Evolutionary conservation across 495 filamentous ascomycete genomes (phyloP).

Genomic region (Lasiosphaeriaceae sp.): DNA sequence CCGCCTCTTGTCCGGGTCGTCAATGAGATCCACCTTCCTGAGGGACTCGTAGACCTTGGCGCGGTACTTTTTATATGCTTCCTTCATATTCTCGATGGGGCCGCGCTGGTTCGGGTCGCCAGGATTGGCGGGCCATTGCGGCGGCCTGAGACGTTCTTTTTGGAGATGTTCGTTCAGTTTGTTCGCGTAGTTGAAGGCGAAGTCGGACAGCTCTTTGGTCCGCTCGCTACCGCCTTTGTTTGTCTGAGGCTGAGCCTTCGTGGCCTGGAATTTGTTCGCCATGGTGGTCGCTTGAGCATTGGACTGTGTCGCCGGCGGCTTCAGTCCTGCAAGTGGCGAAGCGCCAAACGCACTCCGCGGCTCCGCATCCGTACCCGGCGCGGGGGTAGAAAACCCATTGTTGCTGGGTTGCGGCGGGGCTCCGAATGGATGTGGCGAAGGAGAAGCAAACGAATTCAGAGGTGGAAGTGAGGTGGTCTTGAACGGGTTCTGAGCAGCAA

Average conservation of each 20-base stretch:
- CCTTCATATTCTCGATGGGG: conserved; percentile 42
- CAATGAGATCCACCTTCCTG: conserved; percentile 71
- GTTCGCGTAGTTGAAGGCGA: conserved; percentile 35
- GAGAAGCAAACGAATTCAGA: too few relatives aligned
- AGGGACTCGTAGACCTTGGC: conserved; percentile 63
- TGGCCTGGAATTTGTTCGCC: not conserved
- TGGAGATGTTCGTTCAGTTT: conserved; percentile 38
- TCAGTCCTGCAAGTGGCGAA: too few relatives aligned
- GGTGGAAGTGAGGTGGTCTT: too few relatives aligned
- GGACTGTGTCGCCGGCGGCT: not conserved
- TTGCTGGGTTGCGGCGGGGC: too few relatives aligned
- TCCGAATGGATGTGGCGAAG: too few relatives aligned
- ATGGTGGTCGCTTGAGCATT: not conserved
- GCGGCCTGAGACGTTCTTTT: conserved; percentile 41
- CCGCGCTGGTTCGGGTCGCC: conserved; percentile 39
- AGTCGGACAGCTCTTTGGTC: conserved; percentile 26
- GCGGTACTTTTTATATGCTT: conserved; percentile 59
- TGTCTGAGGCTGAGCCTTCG: conserved; percentile 2
- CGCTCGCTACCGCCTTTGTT: conserved; percentile 10
- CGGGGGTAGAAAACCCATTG: too few relatives aligned
- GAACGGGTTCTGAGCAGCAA: too few relatives aligned
- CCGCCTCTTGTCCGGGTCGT: conserved; percentile 83
- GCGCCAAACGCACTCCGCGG: conserved; percentile 4
- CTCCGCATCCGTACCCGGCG: not conserved
- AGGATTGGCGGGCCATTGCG: conserved; percentile 38